Evolutionary conservation across 2,329 filamentous ascomycete species (phyloP), one percentile per base, ranked within the genome.

Genomic region (Cytospora chrysosperma): DNA sequence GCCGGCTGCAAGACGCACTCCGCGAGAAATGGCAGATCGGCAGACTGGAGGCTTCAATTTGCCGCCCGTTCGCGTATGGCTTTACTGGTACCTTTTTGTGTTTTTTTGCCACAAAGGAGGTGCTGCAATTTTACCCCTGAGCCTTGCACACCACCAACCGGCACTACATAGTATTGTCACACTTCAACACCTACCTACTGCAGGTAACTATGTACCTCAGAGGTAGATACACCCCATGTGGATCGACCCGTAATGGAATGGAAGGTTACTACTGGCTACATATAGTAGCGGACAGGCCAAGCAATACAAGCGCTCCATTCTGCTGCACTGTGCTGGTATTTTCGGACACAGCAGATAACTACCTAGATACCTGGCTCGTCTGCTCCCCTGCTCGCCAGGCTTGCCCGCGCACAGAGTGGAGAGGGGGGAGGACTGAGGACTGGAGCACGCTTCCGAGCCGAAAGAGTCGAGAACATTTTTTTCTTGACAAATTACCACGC

Each of bases 51-150:
- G 43, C 27, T 49, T 21, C 40, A 49, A 28, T 13, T 17, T 9
- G 10, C 19, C 13, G 55, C 27, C 43, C n/a, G n/a, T 47, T 40
- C 21, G 17, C 5, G 10, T 10, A 24, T 21, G 4, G 43, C 10
- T 10, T 24, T 47, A 19, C n/a, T 24, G 43, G 3, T 24, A 9
- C 4, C 43, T 47, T 24, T 24, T n/a, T n/a, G n/a, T 9, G 8
- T 9, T 9, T 47, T 24, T 47, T 61, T 43, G 59, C 59, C 59
- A 61, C 59, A 49, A 27, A 37, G 37, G 40, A 61, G 27, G 30
- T 34, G 51, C 26, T 28, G n/a, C 10, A 52, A 55, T 49, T 55
- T 30, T 61, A 54, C 59, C 59, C 52, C 62, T 51, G 53, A 61
- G 34, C 52, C 26, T 24, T 43, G 19, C 52, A 28, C 51, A 24